phyloP scores from a whole-genome alignment of 2,329 filamentous ascomycete genomes.

The Neofusicoccum ribis region DNA sequence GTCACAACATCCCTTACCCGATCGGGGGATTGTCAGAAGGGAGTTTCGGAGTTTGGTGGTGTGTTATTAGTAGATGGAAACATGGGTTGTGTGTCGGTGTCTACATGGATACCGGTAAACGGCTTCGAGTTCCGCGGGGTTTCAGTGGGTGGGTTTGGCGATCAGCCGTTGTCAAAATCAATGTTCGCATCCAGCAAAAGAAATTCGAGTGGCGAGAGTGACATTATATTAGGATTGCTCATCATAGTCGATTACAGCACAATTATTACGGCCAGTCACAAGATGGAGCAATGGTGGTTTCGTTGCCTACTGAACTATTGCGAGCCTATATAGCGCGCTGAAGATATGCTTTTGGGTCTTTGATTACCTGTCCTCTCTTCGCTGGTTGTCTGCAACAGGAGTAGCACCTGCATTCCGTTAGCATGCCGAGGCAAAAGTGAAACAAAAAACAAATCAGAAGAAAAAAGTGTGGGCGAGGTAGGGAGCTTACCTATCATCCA shows the following conservation, averaged over 20 bases:
- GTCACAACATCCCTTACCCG: background rate
- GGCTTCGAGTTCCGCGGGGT: background rate
- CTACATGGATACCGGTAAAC: background rate
- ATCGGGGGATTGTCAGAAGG: background rate
- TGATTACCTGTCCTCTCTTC: background rate
- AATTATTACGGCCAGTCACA: too few relatives aligned
- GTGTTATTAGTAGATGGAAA: background rate
- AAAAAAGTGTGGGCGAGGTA: background rate
- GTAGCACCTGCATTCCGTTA: conserved; percentile 10
- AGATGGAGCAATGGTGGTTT: too few relatives aligned
- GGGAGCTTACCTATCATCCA: conserved; percentile 59
- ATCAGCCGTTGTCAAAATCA: too few relatives aligned
- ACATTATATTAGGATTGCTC: too few relatives aligned
- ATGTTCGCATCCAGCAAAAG: too few relatives aligned
- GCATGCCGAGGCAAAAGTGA: background rate
- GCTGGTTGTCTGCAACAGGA: background rate
- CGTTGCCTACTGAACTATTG: too few relatives aligned
- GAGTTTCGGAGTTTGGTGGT: background rate
- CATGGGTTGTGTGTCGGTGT: background rate
- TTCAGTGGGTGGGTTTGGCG: too few relatives aligned
- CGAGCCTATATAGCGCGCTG: too few relatives aligned
- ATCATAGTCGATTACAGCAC: too few relatives aligned
- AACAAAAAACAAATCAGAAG: too few relatives aligned
- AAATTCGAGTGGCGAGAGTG: too few relatives aligned
- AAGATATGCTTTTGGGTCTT: background rate